Evolutionary conservation across 495 filamentous ascomycete genomes (phyloP).

Genomic region (Daldinia concentrica): DNA sequence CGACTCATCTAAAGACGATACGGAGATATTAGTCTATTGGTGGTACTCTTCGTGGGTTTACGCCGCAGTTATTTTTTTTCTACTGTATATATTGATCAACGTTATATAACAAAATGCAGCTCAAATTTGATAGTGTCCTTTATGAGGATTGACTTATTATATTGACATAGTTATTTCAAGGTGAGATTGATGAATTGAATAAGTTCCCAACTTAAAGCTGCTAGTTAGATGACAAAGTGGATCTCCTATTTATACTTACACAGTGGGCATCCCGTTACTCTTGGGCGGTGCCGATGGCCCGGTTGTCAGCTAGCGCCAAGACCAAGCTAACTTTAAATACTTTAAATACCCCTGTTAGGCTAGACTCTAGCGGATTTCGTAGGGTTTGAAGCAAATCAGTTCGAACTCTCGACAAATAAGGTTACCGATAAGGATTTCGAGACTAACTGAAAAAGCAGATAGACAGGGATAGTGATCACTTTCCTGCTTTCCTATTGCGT

Average conservation of each 20-base stretch:
- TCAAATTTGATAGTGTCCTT: not conserved
- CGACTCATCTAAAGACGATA: not conserved
- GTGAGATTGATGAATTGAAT: not conserved
- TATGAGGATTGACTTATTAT: not conserved
- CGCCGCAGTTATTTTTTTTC: not conserved
- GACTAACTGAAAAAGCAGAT: conserved; percentile 2
- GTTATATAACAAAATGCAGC: not conserved
- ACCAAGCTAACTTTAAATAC: conserved; percentile 3
- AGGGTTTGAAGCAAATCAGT: not conserved
- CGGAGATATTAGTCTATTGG: not conserved
- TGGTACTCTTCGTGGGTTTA: not conserved
- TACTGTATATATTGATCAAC: conserved; percentile 16
- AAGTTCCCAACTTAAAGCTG: not conserved
- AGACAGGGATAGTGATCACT: not conserved
- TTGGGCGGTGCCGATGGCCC: conserved; percentile 26
- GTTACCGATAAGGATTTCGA: not conserved
- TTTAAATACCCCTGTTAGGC: not conserved
- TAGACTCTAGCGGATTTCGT: not conserved
- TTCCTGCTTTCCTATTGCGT: not conserved
- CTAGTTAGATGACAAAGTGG: not conserved
- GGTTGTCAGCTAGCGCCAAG: conserved; percentile 24
- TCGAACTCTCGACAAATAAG: conserved; percentile 11
- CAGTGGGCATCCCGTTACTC: not conserved
- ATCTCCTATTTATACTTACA: not conserved
- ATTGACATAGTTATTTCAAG: not conserved